Evolutionary conservation across 495 filamentous ascomycete genomes (phyloP).

Genomic region (Penicillium simplicissimum): DNA sequence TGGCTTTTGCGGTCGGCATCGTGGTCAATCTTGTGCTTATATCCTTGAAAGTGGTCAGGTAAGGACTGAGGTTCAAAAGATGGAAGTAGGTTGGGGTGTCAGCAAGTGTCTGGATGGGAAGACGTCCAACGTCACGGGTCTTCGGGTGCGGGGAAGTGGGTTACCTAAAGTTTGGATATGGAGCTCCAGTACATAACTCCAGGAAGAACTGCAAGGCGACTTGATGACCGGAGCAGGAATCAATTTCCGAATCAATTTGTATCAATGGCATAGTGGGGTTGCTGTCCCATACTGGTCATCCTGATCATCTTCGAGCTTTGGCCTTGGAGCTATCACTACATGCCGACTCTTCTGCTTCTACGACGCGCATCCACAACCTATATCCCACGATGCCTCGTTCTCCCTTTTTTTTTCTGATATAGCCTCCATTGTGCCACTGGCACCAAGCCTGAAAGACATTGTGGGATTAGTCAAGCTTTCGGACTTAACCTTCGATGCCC

Average conservation of each 20-base stretch:
- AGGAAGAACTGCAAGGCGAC: neutral
- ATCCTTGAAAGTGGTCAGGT: neutral
- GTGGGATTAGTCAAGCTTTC: neutral
- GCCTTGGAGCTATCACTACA: neutral
- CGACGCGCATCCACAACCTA: too few species aligned
- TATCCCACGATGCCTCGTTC: too few species aligned
- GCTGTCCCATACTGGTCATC: neutral
- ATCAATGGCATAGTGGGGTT: neutral
- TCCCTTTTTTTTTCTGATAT: neutral
- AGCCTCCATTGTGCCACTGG: neutral
- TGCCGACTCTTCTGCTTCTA: too few species aligned
- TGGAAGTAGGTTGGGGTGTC: neutral
- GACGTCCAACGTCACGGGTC: neutral
- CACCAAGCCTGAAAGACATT: neutral
- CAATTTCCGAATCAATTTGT: neutral
- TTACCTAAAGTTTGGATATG: neutral
- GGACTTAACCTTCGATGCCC: neutral
- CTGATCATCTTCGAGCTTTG: neutral
- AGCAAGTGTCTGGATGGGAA: neutral
- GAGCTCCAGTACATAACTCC: neutral
- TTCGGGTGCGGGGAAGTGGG: neutral
- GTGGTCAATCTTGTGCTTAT: neutral
- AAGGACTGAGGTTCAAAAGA: neutral
- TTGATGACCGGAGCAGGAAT: neutral
- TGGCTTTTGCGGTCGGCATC: conserved; percentile 58